Base-by-base conservation (phyloP, 1,139 yeast genomes). In the Magnusiomyces paraingens region DNA sequence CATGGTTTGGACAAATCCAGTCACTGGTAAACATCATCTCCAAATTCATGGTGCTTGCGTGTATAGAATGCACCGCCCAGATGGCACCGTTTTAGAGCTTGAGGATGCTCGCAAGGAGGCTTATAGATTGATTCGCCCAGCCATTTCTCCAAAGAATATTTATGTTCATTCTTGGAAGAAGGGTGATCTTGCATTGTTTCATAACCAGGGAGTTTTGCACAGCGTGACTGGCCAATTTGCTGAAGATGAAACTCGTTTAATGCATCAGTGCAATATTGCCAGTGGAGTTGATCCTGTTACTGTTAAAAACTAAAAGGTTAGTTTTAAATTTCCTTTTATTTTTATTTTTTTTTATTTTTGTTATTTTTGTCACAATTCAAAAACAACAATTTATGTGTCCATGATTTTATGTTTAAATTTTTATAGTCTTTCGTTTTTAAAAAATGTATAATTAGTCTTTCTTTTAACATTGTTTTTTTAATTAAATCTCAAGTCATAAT, bases 231-330 rank as follows among this genome's bases (percentile, higher is more conserved):
- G 95, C 51, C 95, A 87, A 68, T 84, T 88, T 70, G 84, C 81
- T 26, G 76, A 77, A 21, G 87, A 84, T 54, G 93, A 86, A 66
- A 81, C 81, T 65, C 79, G 95, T 68, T 75, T 88, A 68, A 87
- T 88, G 94, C 95, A 88, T 68, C 95, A 88, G 71, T 88, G 95
- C 71, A 88, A 88, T 71, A 86, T 87, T 68, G 94, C 95, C 20
- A 81, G 89, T 66, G 90, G 88, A 4, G 60, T 66, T 22, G 94
- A 86, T 65, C 95, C 95, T 1, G 57, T 61, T n/a, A 49, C 52
- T 32, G 40, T 35, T 15, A 35, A 10, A 17, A 5, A 41, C 20
- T 41, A n/a, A 41, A n/a, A n/a, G 32, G 32, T 8, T 26, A n/a
- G n/a, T n/a, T n/a, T n/a, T n/a, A n/a, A n/a, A n/a, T n/a, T n/a